These are phyloP conservation scores for Penicillium digitatum DNA, from an alignment of 2,329 filamentous ascomycete species.

Conservation along the genomic window DNA sequence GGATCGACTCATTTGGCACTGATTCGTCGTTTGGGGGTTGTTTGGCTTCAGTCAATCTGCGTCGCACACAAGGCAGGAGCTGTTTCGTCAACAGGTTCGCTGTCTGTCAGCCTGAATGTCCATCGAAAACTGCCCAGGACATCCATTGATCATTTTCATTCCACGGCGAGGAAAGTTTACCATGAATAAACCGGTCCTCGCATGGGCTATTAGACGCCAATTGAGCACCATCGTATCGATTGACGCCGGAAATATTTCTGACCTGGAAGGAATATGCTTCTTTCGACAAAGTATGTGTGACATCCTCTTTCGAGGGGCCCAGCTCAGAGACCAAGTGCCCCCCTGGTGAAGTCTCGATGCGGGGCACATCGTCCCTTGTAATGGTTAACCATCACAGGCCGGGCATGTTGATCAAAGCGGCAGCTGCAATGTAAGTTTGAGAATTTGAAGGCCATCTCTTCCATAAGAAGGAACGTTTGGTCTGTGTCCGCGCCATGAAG, in stretches of 20 bases:
- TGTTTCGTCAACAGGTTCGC: conserved; percentile 23
- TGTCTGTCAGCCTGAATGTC: conserved; percentile 33
- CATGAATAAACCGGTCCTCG: conserved; percentile 30
- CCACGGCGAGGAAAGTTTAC: conserved; percentile 23
- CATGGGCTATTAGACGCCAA: conserved; percentile 38
- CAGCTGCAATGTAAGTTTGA: conserved; percentile 10
- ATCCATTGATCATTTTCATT: conserved; percentile 27
- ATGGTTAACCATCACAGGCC: conserved; percentile 20
- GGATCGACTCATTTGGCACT: conserved; percentile 15
- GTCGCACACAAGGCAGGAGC: conserved; percentile 22
- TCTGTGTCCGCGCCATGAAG: conserved; percentile 2
- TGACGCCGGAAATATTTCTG: conserved; percentile 18
- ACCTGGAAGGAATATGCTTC: conserved; percentile 23
- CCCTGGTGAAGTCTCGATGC: conserved; percentile 11
- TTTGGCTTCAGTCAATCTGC: conserved; percentile 15
- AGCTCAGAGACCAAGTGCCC: conserved; percentile 10
- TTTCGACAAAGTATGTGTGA: conserved; percentile 23
- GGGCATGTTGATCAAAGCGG: conserved; percentile 13
- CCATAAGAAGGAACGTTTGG: conserved; percentile 11
- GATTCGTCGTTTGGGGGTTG: background rate
- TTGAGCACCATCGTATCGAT: conserved; percentile 27
- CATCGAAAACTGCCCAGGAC: conserved; percentile 42
- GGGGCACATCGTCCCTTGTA: conserved; percentile 15
- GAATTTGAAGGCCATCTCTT: conserved; percentile 8
- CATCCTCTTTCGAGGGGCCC: conserved; percentile 18